Evolutionary conservation across 352 stramenopile species (phyloP), one percentile per base, ranked within the genome.

Genomic region (Achlya hypogyna): DNA sequence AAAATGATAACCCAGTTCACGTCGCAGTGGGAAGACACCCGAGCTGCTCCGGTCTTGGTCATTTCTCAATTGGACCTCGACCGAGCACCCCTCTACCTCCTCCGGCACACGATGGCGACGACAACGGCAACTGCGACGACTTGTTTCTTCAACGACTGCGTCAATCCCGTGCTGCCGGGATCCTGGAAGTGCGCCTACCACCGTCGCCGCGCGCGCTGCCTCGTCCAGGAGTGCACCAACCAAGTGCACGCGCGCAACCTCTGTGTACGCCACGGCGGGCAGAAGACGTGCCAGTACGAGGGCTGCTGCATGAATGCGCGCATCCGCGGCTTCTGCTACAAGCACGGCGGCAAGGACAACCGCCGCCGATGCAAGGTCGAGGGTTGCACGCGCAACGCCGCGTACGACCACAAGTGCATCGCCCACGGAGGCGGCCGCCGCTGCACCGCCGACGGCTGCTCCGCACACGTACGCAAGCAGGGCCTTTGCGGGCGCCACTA

Each of bases 141-240:
- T 5, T 66, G 59, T 23, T 66, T 66, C 28, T 66, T 66, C 59
- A 66, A 66, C 35, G 59, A 66, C 40, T 66, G 59, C 47, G 20
- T 42, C 34, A 66, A 66, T n/a, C 28, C 27, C 23, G 59, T 66
- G 23, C 43, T 53, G 10, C 59, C 59, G 9, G 59, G 35, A 1
- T 66, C 59, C 18, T 66, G 38, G 38, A 66, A 66, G 25, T 54
- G 59, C 28, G 59, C 43, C 18, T 66, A 53, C 31, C 59, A 66
- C 34, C 59, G 59, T 31, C 43, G 43, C 38, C 59, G 59, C 28
- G 38, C 59, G 8, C 59, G 59, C 16, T 66, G 59, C 47, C 47
- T 66, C 25, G 16, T 40, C 20, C 16, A 34, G 28, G 43, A 66
- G 23, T 66, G 59, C 29, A 45, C 43, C 20, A 66, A 66, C 40